Base-by-base conservation (phyloP, 169 alveolate species). In the Besnoitia besnoiti region DNA sequence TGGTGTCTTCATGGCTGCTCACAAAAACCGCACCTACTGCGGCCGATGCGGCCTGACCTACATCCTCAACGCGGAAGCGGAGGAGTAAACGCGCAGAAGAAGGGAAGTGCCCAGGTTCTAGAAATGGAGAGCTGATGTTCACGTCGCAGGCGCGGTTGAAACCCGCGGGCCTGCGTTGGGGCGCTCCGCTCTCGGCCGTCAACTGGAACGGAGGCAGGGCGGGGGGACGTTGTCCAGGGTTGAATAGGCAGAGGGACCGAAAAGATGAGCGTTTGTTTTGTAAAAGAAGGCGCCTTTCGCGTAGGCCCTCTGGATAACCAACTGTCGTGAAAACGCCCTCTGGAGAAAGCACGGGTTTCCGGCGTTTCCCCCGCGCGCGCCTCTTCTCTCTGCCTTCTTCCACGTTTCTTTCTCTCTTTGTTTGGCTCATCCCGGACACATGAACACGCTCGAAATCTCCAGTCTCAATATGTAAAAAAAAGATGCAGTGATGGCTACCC, bases 1-100 rank as follows among this genome's bases (percentile, higher is more conserved):
- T 40, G 99, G 99, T 79, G 99, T 98, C 67, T 99, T 98, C 97
- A 98, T 99, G 99, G 99, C 99, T 40, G 97, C 98, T 92, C 99
- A 99, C 97, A 97, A 96, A 96, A 98, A 99, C 97, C 98, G 99
- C 95, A 98, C 97, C 92, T 98, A 98, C 97, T 99, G 99, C 96
- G 99, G 99, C 76, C 98, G 98, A 95, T 98, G 99, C 96, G 99
- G 98, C 85, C 95, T 96, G 90, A 98, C 99, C 39, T 97, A 97
- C 95, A 95, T 90, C n/a, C 90, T 90, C 44, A 84, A 90, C 67
- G 73, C 90, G 8, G 93, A 87, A 77, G 73, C 27, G n/a, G 59
- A 89, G 77, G 59, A 47, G 82, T 40, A 80, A 61, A 51, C 90
- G 67, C 19, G 87, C 3, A 30, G 80, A 12, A 10, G 33, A 14